A percentile compares a stretch with the other conserved stretches of the same genome.
These are phyloP conservation scores for Talaromyces sp. DNA, from an alignment of 2,329 filamentous ascomycete genomes.

Conservation along the genomic window DNA sequence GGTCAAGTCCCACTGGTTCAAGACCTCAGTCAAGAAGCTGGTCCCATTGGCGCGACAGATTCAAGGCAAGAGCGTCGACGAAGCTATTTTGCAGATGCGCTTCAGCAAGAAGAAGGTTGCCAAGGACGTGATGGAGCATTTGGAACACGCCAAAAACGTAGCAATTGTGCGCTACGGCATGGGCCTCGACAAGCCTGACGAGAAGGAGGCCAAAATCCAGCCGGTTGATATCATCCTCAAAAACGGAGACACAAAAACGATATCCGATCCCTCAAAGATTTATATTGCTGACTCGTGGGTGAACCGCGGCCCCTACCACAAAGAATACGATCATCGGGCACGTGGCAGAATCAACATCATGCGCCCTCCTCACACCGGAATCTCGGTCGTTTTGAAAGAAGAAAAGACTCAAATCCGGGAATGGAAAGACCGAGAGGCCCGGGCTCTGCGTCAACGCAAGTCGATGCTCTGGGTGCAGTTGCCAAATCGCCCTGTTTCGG, in stretches of 20 bases:
- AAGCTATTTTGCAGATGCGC: constrained; percentile 90
- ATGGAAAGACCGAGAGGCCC: constrained; percentile 70
- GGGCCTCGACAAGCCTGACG: constrained; percentile 55
- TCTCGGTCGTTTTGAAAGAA: constrained; percentile 83
- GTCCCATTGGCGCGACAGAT: constrained; percentile 82
- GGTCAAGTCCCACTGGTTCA: constrained; percentile 65
- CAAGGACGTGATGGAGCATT: constrained; percentile 69
- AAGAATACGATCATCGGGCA: constrained; percentile 65
- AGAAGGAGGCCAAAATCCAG: constrained; percentile 23
- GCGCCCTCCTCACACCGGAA: constrained; percentile 66
- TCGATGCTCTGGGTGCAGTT: constrained; percentile 81
- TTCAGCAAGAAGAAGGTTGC: constrained; percentile 94
- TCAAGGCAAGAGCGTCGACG: constrained; percentile 84
- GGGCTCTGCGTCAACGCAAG: constrained; percentile 67
- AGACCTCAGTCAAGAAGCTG: constrained; percentile 89
- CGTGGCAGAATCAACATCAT: constrained; percentile 66
- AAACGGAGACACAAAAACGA: constrained; percentile 65
- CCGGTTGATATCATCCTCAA: constrained; percentile 64
- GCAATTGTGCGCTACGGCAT: constrained; percentile 79
- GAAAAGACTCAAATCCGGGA: constrained; percentile 83
- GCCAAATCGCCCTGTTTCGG: constrained; percentile 76
- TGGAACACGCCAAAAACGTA: constrained; percentile 75
- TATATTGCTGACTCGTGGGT: constrained; percentile 95
- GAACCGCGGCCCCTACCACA: constrained; percentile 63
- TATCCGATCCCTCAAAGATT: constrained; percentile 71